Conservation (phyloP, 2,329 filamentous ascomycete genomes). For the Cadophora malorum region DNA sequence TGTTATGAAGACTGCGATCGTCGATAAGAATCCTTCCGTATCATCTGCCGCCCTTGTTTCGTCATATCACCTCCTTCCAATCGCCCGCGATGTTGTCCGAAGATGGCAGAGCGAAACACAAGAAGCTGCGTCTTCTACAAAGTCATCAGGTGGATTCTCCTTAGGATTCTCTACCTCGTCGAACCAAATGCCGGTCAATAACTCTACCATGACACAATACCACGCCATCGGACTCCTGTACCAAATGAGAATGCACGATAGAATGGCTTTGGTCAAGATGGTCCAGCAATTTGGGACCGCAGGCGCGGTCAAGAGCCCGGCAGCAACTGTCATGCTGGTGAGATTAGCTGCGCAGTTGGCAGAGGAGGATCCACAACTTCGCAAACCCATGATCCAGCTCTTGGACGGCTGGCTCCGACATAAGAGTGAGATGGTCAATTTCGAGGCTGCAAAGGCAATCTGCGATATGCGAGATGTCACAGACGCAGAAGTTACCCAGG, state of each 20-base stretch:
- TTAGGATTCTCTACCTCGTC: constrained; percentile 88
- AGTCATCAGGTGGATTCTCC: constrained; percentile 88
- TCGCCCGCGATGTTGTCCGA: constrained; percentile 92
- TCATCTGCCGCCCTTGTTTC: constrained; percentile 95
- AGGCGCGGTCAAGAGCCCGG: constrained; percentile 93
- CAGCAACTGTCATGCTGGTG: constrained; percentile 90
- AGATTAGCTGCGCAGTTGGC: constrained; percentile 91
- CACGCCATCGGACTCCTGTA: constrained; percentile 97
- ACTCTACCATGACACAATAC: constrained; percentile 98
- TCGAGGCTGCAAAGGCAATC: constrained; percentile 97
- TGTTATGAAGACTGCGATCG: constrained; percentile 98
- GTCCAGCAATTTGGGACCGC: constrained; percentile 97
- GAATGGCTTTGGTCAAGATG: constrained; percentile 99
- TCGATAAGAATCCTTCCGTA: constrained; percentile 98
- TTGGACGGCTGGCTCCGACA: constrained; percentile 96
- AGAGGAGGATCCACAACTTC: constrained; percentile 86
- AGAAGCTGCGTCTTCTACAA: constrained; percentile 89
- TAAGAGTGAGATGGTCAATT: constrained; percentile 99
- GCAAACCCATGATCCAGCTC: constrained; percentile 96
- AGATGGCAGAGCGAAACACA: constrained; percentile 99
- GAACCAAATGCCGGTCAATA: constrained; percentile 79
- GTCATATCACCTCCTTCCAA: constrained; percentile 95
- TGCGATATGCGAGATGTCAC: constrained; percentile 93
- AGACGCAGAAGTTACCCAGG: constrained; percentile 88
- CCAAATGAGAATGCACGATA: constrained; percentile 96